Conservation (phyloP, 805 yeast species). For the Hanseniaspora taiwanica region DNA sequence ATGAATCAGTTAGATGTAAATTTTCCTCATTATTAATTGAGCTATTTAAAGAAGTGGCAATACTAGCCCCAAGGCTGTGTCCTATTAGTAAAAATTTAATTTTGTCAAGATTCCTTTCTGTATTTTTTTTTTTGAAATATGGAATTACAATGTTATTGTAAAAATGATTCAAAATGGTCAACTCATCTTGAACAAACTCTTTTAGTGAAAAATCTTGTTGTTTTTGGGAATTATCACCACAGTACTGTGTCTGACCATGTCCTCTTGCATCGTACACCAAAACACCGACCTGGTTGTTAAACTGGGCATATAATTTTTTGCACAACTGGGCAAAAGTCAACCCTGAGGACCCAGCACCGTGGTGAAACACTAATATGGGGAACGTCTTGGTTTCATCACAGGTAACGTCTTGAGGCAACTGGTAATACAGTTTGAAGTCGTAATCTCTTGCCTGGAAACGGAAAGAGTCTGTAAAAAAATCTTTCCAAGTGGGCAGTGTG, state of each 20-base stretch:
- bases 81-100: constrained; percentile 52
- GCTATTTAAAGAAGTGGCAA: constrained; percentile 43
- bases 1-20: background rate
- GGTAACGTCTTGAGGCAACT: constrained; percentile 14
- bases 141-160: constrained; percentile 9
- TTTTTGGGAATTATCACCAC: constrained; percentile 13
- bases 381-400: constrained; percentile 5
- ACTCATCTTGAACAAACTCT: constrained; percentile 46
- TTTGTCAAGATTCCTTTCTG: constrained; percentile 1
- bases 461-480: constrained; percentile 12
- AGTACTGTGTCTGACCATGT: constrained; percentile 47
- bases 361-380: constrained; percentile 68
- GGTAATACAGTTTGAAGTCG: constrained; percentile 42
- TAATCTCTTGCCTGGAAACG: background rate
- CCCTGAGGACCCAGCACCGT: constrained; percentile 91
- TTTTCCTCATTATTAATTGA: constrained; percentile 9
- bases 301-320: constrained; percentile 18
- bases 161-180: constrained; percentile 32
- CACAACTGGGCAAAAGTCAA: constrained; percentile 56
- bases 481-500: constrained; percentile 14
- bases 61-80: constrained; percentile 88
- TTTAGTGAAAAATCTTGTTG: constrained; percentile 30
- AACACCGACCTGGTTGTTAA: constrained; percentile 14
- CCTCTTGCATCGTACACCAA: constrained; percentile 72
- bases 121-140: background rate